Conservation (phyloP, 768 basidiomycete species). For the Phanerochaete carnosa region DNA sequence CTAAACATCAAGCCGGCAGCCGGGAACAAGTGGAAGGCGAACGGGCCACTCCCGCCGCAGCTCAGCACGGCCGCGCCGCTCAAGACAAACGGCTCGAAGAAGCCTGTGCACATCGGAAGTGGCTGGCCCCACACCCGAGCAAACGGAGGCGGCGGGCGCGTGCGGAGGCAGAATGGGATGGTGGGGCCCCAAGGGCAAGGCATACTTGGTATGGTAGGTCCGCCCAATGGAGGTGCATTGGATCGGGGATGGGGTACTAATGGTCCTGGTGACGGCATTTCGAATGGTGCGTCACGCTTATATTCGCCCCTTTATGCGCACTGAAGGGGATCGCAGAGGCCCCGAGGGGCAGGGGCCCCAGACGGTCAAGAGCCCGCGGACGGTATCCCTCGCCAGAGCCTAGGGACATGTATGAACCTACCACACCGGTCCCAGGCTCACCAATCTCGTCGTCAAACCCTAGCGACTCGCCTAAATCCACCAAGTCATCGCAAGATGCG, state of each 20-base stretch:
- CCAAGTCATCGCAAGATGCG: neutral
- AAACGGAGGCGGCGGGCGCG: neutral
- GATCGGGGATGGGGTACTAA: neutral
- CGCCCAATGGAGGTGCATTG: neutral
- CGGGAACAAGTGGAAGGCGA: neutral
- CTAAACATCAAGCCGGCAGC: slow-evolving; percentile 50
- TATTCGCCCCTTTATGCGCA: neutral
- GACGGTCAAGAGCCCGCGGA: neutral
- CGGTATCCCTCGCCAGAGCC: neutral
- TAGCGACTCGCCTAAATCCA: neutral
- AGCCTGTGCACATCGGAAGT: slow-evolving; percentile 43
- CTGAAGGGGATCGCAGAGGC: neutral
- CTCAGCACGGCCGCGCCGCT: slow-evolving; percentile 10
- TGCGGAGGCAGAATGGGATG: neutral
- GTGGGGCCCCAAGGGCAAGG: neutral
- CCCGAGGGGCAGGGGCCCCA: neutral
- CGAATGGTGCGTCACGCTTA: neutral
- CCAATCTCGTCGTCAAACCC: neutral
- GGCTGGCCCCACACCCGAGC: slow-evolving; percentile 42
- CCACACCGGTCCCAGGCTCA: neutral
- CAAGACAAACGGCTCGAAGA: slow-evolving; percentile 31
- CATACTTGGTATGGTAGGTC: neutral
- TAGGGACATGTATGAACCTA: neutral
- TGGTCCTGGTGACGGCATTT: neutral
- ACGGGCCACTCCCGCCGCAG: slow-evolving; percentile 1